A percentile compares a stretch with the other conserved stretches of the same genome.
Conservation (phyloP, 768 basidiomycete genomes). For the Kwoniella mangroviensis region DNA sequence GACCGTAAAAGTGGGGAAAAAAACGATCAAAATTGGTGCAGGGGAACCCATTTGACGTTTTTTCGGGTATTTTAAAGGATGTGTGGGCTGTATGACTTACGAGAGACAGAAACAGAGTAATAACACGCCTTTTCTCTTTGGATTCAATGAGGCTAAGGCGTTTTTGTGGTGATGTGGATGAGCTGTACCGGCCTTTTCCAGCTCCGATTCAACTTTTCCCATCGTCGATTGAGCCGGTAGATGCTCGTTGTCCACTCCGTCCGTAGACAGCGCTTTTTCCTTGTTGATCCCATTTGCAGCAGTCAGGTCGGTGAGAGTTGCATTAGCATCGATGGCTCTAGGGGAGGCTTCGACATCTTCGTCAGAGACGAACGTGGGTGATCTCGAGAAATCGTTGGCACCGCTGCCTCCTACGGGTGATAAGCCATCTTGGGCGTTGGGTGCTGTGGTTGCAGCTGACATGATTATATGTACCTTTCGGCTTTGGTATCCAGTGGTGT, state of each 20-base stretch:
- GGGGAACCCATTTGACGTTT: not conserved
- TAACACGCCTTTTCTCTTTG: conserved; percentile 37
- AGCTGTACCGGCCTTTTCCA: conserved; percentile 15
- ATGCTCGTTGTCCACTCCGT: conserved; percentile 9
- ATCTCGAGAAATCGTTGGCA: conserved; percentile 21
- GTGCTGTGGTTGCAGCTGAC: conserved; percentile 14
- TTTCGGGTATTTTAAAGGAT: conserved; percentile 1
- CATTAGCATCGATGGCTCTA: conserved; percentile 6
- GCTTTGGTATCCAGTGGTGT: not conserved
- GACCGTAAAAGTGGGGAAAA: not conserved
- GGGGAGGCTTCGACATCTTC: conserved; percentile 1
- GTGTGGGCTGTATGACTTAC: conserved; percentile 26
- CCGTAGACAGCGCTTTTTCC: conserved; percentile 11
- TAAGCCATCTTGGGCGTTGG: conserved; percentile 13
- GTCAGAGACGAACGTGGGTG: conserved; percentile 21
- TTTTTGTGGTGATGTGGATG: conserved; percentile 26
- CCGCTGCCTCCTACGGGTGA: not conserved
- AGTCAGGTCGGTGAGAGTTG: conserved; percentile 21
- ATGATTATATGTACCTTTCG: not conserved
- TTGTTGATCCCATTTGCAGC: conserved; percentile 11
- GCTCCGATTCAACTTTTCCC: conserved; percentile 24
- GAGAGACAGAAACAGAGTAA: conserved; percentile 48
- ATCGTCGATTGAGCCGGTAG: conserved; percentile 27
- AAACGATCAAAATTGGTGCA: not conserved
- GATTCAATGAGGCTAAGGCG: conserved; percentile 32